Conservation (phyloP, 129 eudicot species). For the Scalesia atractyloides region DNA sequence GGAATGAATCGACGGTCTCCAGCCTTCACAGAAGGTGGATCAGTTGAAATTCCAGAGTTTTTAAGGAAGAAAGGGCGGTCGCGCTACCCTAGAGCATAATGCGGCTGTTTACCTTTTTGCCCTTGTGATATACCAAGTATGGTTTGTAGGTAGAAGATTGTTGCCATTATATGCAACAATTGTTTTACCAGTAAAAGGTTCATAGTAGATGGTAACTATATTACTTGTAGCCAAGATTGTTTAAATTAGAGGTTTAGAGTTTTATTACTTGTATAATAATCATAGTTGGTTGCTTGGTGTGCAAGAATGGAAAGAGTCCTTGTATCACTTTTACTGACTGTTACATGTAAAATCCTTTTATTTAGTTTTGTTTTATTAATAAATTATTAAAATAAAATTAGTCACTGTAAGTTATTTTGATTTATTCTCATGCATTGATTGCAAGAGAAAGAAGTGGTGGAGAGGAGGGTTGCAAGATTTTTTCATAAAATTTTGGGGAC, state of each 20-base stretch:
- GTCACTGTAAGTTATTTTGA: conserved; percentile 20
- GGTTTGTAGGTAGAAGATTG: conserved; percentile 40
- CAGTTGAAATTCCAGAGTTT: conserved; percentile 83
- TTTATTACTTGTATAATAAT: conserved; percentile 10
- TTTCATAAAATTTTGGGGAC: conserved; percentile 23
- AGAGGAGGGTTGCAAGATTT: conserved; percentile 17
- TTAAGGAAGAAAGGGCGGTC: conserved; percentile 91
- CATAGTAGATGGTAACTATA: neutral
- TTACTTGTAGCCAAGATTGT: conserved; percentile 20
- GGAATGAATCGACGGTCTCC: conserved; percentile 66
- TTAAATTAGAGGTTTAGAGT: conserved; percentile 28
- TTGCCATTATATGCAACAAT: conserved; percentile 18
- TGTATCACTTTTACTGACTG: neutral
- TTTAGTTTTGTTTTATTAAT: neutral
- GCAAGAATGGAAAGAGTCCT: neutral
- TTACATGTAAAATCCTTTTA: conserved; percentile 10
- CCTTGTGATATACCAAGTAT: conserved; percentile 36
- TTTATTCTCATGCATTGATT: conserved; percentile 23
- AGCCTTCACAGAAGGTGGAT: conserved; percentile 60
- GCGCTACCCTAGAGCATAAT: conserved; percentile 86
- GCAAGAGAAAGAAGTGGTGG: conserved; percentile 37
- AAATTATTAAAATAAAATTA: conserved; percentile 8
- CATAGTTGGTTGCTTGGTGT: conserved; percentile 20
- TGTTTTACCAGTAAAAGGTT: conserved; percentile 22
- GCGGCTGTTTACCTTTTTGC: conserved; percentile 22